Percentiles rank a stretch among this genome's conserved stretches.
Evolutionary conservation across 805 yeast species (phyloP).

Genomic region (Candida rishiriensis): DNA sequence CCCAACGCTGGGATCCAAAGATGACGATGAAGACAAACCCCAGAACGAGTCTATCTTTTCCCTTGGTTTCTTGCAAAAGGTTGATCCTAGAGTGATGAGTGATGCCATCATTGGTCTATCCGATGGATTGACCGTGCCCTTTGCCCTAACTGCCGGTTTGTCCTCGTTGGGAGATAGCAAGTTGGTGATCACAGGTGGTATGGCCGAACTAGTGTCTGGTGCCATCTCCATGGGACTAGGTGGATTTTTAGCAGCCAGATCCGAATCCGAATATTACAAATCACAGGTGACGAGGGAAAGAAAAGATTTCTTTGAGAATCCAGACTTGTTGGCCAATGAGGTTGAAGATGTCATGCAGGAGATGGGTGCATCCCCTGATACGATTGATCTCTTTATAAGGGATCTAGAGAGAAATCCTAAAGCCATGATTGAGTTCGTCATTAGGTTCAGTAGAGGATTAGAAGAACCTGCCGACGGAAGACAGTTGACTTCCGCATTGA

Average conservation of each 20-base stretch:
- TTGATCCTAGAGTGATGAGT: conserved; percentile 91
- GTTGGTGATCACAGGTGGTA: conserved; percentile 94
- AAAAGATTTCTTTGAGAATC: conserved; percentile 58
- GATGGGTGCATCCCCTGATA: conserved; percentile 66
- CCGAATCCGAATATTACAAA: conserved; percentile 73
- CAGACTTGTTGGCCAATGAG: conserved; percentile 65
- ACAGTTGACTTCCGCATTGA: conserved; percentile 80
- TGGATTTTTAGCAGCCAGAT: conserved; percentile 90
- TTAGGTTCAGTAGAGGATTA: conserved; percentile 84
- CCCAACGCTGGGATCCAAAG: conserved; percentile 1
- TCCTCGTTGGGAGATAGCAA: conserved; percentile 85
- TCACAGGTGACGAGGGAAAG: conserved; percentile 72
- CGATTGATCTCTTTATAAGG: conserved; percentile 65
- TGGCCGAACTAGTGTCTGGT: conserved; percentile 95
- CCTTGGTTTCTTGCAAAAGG: conserved; percentile 39
- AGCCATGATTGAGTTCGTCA: conserved; percentile 78
- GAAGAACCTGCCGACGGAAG: conserved; percentile 95
- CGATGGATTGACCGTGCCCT: conserved; percentile 97
- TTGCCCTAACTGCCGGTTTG: conserved; percentile 95
- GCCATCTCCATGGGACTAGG: conserved; percentile 98
- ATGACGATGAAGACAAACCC: conserved; percentile 1
- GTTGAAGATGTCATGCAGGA: conserved; percentile 77
- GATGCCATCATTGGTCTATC: conserved; percentile 91
- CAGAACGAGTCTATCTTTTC: not conserved
- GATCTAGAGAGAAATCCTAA: conserved; percentile 79